Evolutionary conservation across 78 protist genomes (phyloP).

Genomic region (Cavenderia fasciculata): DNA sequence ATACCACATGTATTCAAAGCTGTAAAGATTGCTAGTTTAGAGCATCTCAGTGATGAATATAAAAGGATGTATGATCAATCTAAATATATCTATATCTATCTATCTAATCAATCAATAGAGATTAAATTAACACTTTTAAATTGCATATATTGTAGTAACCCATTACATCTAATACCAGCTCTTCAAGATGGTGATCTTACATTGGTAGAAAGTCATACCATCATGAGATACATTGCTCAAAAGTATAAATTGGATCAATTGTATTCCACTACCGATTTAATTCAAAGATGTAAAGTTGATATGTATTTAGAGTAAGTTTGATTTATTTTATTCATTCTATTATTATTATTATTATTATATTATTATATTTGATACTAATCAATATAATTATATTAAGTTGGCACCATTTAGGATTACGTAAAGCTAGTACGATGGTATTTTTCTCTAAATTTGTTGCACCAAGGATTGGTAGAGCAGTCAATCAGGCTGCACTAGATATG

Average conservation of each 20-base stretch:
- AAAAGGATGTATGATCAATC: slow-evolving; percentile 23
- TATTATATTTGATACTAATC: too few species aligned
- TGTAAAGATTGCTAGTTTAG: background rate
- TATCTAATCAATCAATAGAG: background rate
- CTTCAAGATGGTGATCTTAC: background rate
- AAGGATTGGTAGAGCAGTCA: background rate
- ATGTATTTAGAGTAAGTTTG: background rate
- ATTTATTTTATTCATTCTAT: background rate
- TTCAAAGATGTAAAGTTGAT: background rate
- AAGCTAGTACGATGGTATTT: background rate
- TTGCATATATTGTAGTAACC: too few species aligned
- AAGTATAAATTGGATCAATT: background rate
- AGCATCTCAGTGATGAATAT: background rate
- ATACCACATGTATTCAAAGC: background rate
- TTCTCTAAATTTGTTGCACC: background rate
- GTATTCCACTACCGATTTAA: background rate
- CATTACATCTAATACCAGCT: slow-evolving; percentile 4
- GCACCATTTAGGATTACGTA: background rate
- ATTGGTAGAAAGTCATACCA: background rate
- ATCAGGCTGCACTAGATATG: background rate
- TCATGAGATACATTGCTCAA: background rate
- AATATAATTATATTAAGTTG: too few species aligned
- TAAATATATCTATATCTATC: background rate
- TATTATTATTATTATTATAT: too few species aligned
- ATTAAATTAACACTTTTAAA: background rate